These are phyloP conservation scores for Draba incana DNA, from an alignment of 345 rosid genomes.

Conservation along the genomic window DNA sequence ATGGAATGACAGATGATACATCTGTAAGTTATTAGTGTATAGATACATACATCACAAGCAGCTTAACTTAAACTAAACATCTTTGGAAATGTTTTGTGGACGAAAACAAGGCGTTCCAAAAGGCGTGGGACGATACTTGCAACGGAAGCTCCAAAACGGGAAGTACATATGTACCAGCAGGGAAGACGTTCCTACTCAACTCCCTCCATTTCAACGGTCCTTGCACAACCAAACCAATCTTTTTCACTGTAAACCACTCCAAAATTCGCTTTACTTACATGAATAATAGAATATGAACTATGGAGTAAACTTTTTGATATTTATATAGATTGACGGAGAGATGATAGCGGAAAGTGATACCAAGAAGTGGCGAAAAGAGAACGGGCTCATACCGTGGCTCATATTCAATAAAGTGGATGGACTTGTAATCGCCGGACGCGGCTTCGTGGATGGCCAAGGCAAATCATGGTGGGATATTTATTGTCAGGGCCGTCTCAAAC, in stretches of 20 bases:
- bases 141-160: constrained; percentile 12
- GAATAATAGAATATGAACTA: constrained; percentile 12
- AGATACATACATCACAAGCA: not conserved
- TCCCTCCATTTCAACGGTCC: constrained; percentile 49
- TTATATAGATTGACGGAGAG: constrained; percentile 28
- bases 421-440: constrained; percentile 37
- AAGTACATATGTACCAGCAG: constrained; percentile 37
- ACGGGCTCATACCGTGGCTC: constrained; percentile 39
- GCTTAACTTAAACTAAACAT: not conserved
- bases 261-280: not conserved
- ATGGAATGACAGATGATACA: constrained; percentile 36
- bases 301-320: not conserved
- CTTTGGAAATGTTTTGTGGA: not conserved
- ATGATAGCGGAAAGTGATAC: constrained; percentile 36
- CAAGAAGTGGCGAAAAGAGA: constrained; percentile 35
- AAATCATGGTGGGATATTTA: constrained; percentile 47
- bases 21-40: constrained; percentile 24
- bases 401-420: constrained; percentile 33
- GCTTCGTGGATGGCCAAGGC: constrained; percentile 52
- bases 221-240: constrained; percentile 36
- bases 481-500: too few species aligned
- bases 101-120: constrained; percentile 41
- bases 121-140: constrained; percentile 43
- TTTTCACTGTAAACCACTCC: constrained; percentile 25
- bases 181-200: constrained; percentile 37